Conservation (phyloP, 2,329 filamentous ascomycete species). For the Chalaropsis thielavioides region DNA sequence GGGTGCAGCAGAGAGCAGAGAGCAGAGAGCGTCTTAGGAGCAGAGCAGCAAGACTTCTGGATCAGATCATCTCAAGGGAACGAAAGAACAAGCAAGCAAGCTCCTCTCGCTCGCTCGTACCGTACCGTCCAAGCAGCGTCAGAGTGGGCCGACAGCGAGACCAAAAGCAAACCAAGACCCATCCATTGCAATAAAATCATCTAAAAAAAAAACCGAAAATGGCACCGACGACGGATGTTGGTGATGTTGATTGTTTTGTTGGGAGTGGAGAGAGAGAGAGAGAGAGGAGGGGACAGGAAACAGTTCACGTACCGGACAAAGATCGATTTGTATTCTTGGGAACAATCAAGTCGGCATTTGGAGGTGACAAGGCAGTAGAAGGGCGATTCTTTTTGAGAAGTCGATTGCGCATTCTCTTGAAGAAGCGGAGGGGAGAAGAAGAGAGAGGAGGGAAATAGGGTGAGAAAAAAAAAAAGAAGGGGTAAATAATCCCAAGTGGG, state of each 20-base stretch:
- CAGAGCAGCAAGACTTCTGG: neutral
- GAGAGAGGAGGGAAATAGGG: constrained; percentile 8
- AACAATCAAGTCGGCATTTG: neutral
- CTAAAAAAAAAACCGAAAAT: neutral
- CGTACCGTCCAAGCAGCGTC: neutral
- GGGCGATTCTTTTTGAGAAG: constrained; percentile 17
- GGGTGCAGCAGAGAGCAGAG: neutral
- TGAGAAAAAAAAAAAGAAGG: constrained; percentile 4
- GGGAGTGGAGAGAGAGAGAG: neutral
- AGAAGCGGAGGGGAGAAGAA: constrained; percentile 3
- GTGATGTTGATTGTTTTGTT: neutral
- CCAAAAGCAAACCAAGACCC: neutral
- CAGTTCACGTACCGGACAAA: constrained; percentile 14
- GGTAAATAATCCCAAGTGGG: constrained; percentile 5
- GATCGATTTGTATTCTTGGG: constrained; percentile 9
- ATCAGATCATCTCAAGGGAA: neutral
- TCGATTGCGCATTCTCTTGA: constrained; percentile 15
- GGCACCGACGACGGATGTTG: neutral
- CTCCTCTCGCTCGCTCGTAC: neutral
- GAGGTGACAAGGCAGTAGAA: constrained; percentile 6
- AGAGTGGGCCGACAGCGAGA: neutral
- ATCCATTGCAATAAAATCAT: neutral
- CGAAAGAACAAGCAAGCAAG: neutral
- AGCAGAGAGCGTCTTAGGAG: neutral
- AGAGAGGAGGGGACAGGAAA: neutral